Base-by-base conservation (phyloP, 306 rosid species). In the Astragalus membranaceus region DNA sequence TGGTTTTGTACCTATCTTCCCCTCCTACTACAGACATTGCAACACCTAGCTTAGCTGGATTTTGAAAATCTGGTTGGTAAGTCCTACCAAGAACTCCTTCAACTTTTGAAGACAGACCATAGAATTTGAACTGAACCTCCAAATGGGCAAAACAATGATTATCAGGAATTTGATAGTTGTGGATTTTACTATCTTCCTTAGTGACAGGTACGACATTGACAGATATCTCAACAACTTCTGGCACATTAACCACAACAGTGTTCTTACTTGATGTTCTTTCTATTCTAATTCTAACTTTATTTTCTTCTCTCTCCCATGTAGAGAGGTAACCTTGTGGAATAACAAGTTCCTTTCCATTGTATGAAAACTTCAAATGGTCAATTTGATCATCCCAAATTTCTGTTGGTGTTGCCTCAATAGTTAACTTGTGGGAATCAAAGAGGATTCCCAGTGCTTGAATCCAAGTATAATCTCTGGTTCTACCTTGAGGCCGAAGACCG, bases 11-110 rank as follows among this genome's bases (percentile, higher is more conserved):
- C 84, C 50, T 82, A 36, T 88, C 75, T 77, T 88, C 96, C 33
- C 96, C 98, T 70, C 95, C 96, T 35, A 92, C 82, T 6, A 92
- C 85, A 0, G 96, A 87, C 96, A 92, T 90, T 1, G 96, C 89
- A 41, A 90, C 91, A 0, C 98, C 98, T 1, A 73, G 70, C 83
- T 85, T 90, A 1, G 86, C 93, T 0, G 96, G 93, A 43, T 86
- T 90, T 54, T 79, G 42, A 49, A 92, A 92, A 76, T 89, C 91
- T 0, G 88, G 96, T 71, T 81, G 89, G 35, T 90, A 92, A 75
- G 98, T 88, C 83, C 91, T 86, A 5, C 96, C 96, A 30, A 92
- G 87, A 30, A 92, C 90, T 61, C 98, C 93, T 76, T 92, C 98
- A 47, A 90, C 91, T 57, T 85, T 80, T 0, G 84, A 47, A 1